These are phyloP conservation scores for Pseudozyma thailandica DNA, from an alignment of 1,284 basidiomycete genomes.

Conservation along the genomic window DNA sequence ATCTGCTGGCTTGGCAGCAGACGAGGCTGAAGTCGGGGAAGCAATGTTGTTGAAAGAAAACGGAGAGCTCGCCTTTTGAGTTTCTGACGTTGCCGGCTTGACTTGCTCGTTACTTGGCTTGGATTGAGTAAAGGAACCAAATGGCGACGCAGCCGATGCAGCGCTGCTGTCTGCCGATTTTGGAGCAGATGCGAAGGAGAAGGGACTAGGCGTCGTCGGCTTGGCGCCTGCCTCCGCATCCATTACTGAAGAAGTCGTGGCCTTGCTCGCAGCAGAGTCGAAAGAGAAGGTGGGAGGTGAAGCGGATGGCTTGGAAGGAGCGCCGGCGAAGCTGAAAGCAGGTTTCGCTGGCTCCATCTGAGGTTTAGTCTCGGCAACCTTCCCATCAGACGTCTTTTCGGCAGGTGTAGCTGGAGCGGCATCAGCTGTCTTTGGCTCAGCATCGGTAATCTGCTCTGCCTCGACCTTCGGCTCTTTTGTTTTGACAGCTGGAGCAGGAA, in stretches of 20 bases:
- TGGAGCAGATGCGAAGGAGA: slow-evolving; percentile 22
- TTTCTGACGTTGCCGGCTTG: slow-evolving; percentile 2
- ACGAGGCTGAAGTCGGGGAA: slow-evolving; percentile 1
- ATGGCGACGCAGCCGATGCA: slow-evolving; percentile 3
- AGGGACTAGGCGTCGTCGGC: slow-evolving; percentile 12
- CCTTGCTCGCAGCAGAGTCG: slow-evolving; percentile 3
- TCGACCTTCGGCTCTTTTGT: not conserved
- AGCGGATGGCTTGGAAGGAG: slow-evolving; percentile 8
- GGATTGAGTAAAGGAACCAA: slow-evolving; percentile 1
- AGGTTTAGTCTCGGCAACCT: not conserved
- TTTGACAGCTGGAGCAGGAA: not conserved
- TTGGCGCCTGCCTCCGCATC: slow-evolving; percentile 13
- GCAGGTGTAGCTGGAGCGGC: not conserved
- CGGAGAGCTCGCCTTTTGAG: slow-evolving; percentile 7
- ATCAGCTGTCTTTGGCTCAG: not conserved
- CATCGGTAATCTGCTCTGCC: not conserved
- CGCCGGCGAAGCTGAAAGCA: slow-evolving; percentile 26
- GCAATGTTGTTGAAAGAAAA: slow-evolving; percentile 26
- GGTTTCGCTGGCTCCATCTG: slow-evolving; percentile 9
- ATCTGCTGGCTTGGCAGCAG: slow-evolving; percentile 6
- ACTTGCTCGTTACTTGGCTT: slow-evolving; percentile 1
- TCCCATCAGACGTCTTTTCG: not conserved
- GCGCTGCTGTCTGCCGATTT: slow-evolving; percentile 2
- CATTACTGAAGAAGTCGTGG: not conserved
- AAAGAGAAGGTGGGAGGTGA: slow-evolving; percentile 17